These are phyloP conservation scores for Stagonosporopsis vannaccii DNA, from an alignment of 2,329 filamentous ascomycete species.

Conservation along the genomic window DNA sequence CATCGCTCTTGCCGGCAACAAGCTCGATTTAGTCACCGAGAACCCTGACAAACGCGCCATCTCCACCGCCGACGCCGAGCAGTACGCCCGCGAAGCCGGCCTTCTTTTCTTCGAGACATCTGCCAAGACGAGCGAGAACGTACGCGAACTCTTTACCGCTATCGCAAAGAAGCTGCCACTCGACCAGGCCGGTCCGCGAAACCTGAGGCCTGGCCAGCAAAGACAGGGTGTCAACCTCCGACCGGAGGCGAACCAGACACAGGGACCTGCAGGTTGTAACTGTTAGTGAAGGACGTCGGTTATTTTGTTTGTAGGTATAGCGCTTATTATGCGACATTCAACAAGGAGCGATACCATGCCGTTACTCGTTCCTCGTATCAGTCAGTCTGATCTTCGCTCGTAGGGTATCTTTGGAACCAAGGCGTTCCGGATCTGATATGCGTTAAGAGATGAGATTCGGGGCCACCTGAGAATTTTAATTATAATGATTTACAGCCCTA, in stretches of 20 bases:
- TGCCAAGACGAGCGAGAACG: constrained; percentile 96
- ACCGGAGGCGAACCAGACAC: constrained; percentile 65
- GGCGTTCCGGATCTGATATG: constrained; percentile 36
- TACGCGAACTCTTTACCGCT: constrained; percentile 92
- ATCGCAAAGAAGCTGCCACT: constrained; percentile 98
- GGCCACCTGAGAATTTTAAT: constrained; percentile 44
- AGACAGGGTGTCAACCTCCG: constrained; percentile 72
- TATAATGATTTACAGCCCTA: constrained; percentile 33
- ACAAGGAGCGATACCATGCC: constrained; percentile 13
- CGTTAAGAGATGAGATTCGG: constrained; percentile 37
- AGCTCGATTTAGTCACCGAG: constrained; percentile 93
- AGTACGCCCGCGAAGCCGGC: constrained; percentile 91
- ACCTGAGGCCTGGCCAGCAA: constrained; percentile 68
- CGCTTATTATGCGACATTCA: constrained; percentile 10
- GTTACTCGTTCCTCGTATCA: constrained; percentile 14
- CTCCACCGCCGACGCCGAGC: constrained; percentile 85
- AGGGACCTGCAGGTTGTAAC: constrained; percentile 67
- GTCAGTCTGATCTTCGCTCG: constrained; percentile 20
- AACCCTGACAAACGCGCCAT: constrained; percentile 97
- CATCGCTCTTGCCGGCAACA: constrained; percentile 93
- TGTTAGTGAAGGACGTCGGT: constrained; percentile 57
- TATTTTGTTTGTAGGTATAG: constrained; percentile 20
- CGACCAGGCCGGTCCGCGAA: constrained; percentile 92
- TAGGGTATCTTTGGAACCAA: constrained; percentile 34
- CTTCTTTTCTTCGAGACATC: constrained; percentile 98